Base-by-base conservation (phyloP, 2,329 filamentous ascomycete species). In the Penicillium sp. region DNA sequence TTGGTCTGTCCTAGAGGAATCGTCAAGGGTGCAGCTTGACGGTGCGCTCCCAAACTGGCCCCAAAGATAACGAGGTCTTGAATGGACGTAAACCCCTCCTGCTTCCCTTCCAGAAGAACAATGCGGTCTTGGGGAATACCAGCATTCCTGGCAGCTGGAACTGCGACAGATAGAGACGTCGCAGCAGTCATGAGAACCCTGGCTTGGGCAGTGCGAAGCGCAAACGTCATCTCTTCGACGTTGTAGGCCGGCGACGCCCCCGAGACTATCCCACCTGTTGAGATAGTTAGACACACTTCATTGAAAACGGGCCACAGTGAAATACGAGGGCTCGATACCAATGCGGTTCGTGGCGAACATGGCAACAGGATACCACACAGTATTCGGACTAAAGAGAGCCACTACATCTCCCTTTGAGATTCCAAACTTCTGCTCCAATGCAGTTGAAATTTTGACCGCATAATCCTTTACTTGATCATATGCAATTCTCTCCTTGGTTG, bases 191-290 rank as follows among this genome's bases (percentile, higher is more conserved):
- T 75, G 8, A 84, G 59, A 50, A 80, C 79, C 52, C 76, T 81
- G 2, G 79, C 76, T 32, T 77, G 69, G 0, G 74, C 78, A 1
- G 74, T 82, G 55, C 78, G 76, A 2, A 86, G 67, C 1, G 81
- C 81, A 62, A 84, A 84, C 1, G 75, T 77, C 79, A 86, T 84
- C 56, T 86, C 83, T 43, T 86, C 83, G 12, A 80, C 72, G 47
- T 80, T 84, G 64, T 85, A 86, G 0, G 81, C 82, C 0, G 83
- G 82, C 12, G 75, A 80, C 0, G 81, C 82, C 1, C 83, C 82
- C 2, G 76, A 80, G 1, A 84, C 78, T 28, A 80, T 73, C 7
- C 77, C 82, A 3, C 57, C 59, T 60, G 11, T 12, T 25, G 9
- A 32, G 32, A 11, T 7, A 13, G 9, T 50, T 13, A 46, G 32